Percentiles rank a stretch among this genome's conserved stretches.
phyloP scores from a whole-genome alignment of 1,284 basidiomycete genomes.

The Naganishia cerealis region DNA sequence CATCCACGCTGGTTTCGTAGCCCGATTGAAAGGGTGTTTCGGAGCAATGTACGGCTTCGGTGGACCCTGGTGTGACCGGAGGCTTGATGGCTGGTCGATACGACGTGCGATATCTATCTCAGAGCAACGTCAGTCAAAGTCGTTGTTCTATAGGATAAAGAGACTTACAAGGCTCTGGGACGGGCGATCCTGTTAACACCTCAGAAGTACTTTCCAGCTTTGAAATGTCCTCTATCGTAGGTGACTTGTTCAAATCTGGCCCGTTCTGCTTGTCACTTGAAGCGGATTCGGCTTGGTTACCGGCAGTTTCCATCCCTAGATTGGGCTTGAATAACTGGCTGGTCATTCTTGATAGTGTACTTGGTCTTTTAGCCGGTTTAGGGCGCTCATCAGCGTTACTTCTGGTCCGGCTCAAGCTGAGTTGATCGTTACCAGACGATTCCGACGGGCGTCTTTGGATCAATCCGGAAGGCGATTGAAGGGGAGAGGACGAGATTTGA shows the following conservation, averaged over 20 bases:
- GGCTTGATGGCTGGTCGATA: not conserved
- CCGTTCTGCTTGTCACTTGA: not conserved
- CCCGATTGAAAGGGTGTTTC: slow-evolving; percentile 34
- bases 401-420: not conserved
- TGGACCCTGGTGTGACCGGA: not conserved
- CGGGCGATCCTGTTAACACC: not conserved
- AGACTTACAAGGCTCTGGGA: slow-evolving; percentile 4
- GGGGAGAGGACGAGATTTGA: slow-evolving; percentile 3
- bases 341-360: slow-evolving; percentile 20
- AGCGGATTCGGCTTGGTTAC: not conserved
- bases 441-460: slow-evolving; percentile 5
- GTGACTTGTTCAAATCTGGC: not conserved
- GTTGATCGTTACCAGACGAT: not conserved
- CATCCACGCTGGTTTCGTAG: slow-evolving; percentile 34
- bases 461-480: slow-evolving; percentile 2
- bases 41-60: slow-evolving; percentile 16
- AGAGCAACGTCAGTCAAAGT: not conserved
- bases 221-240: not conserved
- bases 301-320: slow-evolving; percentile 7
- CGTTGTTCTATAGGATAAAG: not conserved
- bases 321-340: slow-evolving; percentile 27
- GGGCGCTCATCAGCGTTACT: slow-evolving; percentile 21
- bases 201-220: not conserved
- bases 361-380: slow-evolving; percentile 17
- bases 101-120: not conserved